Evolutionary conservation across 2,329 filamentous ascomycete genomes (phyloP), one percentile per base, ranked within the genome.

Genomic region (Ceratocystis cacaofunesta): DNA sequence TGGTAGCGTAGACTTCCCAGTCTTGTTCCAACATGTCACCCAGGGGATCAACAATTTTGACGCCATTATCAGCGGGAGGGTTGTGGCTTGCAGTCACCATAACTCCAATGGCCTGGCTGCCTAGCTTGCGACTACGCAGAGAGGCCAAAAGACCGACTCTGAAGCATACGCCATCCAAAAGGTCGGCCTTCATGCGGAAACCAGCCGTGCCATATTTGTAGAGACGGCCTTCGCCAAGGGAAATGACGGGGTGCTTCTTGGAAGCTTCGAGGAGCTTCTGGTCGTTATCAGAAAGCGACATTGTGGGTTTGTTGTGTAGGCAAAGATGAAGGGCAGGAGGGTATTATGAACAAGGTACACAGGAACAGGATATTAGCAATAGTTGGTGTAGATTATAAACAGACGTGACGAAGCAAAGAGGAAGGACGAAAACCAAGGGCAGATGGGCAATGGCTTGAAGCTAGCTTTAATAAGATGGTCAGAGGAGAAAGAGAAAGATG

Each of bases 31-130:
- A 82, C 94, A 97, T 97, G 76, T 97, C 94, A 69, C 94, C 92
- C 86, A 95, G 88, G 12, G 94, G 94, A 75, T 99, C 94, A 69
- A 99, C 90, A 70, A 99, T 85, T 82, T 96, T 96, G 75, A 96
- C 88, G 63, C 91, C 91, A 75, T 96, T 96, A 77, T 96, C 91
- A 71, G 85, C 82, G 43, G 91, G 87, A 19, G 89, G 89, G 77
- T 96, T 96, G 80, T 96, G 91, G 72, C 89, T 95, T 68, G 91
- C 91, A 52, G 91, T 96, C 75, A 96, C 89, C 91, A 96, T 96
- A 70, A 99, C 87, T 72, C 94, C 94, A 72, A 99, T 95, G 71
- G 90, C 88, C 78, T 95, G 89, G 69, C 91, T 88, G 74, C 87
- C 87, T 71, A 95, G 84, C 77, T 94, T 95, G 74, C 90, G 89